Evolutionary conservation across 306 rosid genomes (phyloP).

Genomic region (Cicer judaicum): DNA sequence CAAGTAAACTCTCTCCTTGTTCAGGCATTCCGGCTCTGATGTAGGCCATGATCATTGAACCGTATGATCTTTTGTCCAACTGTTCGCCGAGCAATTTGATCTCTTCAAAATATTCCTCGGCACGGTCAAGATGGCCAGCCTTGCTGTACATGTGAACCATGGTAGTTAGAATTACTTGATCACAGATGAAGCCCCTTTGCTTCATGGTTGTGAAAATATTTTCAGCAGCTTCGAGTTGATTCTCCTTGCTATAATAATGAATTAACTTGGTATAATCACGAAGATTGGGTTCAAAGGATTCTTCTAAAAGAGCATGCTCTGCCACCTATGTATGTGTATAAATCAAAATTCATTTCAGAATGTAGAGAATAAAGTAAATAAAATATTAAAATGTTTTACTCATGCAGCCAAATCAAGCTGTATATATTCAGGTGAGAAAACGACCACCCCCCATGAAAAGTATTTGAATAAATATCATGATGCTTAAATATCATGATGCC

Average conservation of each 20-base stretch:
- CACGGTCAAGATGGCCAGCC: slow-evolving; percentile 65
- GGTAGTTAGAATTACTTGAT: slow-evolving; percentile 80
- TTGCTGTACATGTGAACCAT: slow-evolving; percentile 87
- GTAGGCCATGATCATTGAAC: slow-evolving; percentile 88
- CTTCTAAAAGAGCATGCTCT: slow-evolving; percentile 69
- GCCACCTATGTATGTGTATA: slow-evolving; percentile 69
- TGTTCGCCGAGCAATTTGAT: slow-evolving; percentile 72
- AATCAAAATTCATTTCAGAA: slow-evolving; percentile 16
- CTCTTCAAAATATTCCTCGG: slow-evolving; percentile 81
- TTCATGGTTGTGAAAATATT: slow-evolving; percentile 63
- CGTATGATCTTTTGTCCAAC: slow-evolving; percentile 80
- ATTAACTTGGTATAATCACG: slow-evolving; percentile 87
- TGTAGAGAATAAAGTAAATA: slow-evolving; percentile 14
- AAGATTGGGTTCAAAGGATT: slow-evolving; percentile 69
- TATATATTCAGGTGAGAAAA: slow-evolving; percentile 16
- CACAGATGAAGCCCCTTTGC: slow-evolving; percentile 68
- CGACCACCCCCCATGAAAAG: slow-evolving; percentile 21
- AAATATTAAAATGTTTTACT: slow-evolving; percentile 35
- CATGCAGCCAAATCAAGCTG: slow-evolving; percentile 10
- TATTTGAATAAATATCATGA: neutral
- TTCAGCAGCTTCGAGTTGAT: slow-evolving; percentile 70
- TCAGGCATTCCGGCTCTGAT: slow-evolving; percentile 79
- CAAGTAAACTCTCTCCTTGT: slow-evolving; percentile 68
- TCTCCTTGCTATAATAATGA: slow-evolving; percentile 70
- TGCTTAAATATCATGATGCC: slow-evolving; percentile 30